These are phyloP conservation scores for Apiotrichum montevideense DNA, from an alignment of 1,284 basidiomycete genomes.

Conservation along the genomic window DNA sequence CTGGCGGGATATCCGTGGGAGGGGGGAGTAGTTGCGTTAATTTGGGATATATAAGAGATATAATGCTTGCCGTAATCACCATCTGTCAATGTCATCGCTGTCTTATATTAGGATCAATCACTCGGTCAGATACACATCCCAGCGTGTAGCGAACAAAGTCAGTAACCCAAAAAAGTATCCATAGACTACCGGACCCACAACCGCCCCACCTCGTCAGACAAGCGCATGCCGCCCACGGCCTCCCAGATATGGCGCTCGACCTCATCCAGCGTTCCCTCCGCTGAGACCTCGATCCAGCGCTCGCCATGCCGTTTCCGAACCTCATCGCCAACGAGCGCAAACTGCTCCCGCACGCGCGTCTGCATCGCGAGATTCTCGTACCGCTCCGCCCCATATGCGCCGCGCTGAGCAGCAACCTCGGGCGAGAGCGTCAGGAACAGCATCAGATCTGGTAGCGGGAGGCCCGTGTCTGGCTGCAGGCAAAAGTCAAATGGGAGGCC, in stretches of 20 bases:
- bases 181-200: too few species aligned
- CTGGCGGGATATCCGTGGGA: conserved; percentile 6
- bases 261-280: conserved; percentile 55
- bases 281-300: conserved; percentile 61
- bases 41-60: too few species aligned
- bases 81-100: too few species aligned
- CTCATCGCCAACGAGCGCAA: conserved; percentile 54
- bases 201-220: too few species aligned
- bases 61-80: too few species aligned
- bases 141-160: too few species aligned
- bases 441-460: conserved; percentile 83
- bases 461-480: conserved; percentile 70
- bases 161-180: too few species aligned
- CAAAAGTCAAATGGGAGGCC: conserved; percentile 68
- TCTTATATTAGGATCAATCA: too few species aligned
- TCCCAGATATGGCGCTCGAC: conserved; percentile 59
- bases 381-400: conserved; percentile 83
- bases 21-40: background rate
- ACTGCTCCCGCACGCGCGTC: conserved; percentile 59
- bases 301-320: conserved; percentile 48
- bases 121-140: too few species aligned
- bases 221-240: conserved; percentile 45
- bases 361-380: conserved; percentile 79
- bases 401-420: conserved; percentile 63
- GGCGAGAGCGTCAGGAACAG: conserved; percentile 81